Percentiles rank a stretch among this genome's conserved stretches.
Conservation (phyloP, 2,329 filamentous ascomycete species). For the Xylaria arbuscula region DNA sequence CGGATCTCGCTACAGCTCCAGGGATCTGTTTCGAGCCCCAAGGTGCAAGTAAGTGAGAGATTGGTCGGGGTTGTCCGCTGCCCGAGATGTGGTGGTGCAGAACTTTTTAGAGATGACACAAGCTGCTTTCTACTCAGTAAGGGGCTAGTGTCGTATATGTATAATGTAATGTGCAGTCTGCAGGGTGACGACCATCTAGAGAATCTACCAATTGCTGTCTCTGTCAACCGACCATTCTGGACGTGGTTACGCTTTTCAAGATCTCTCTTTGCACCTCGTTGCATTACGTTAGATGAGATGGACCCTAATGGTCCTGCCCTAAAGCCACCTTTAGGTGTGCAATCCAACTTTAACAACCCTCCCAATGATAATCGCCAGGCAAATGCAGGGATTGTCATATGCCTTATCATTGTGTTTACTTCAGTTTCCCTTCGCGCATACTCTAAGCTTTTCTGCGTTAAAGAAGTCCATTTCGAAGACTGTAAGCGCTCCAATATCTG, state of each 20-base stretch:
- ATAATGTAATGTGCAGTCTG: not conserved
- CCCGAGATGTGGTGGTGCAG: not conserved
- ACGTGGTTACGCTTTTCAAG: not conserved
- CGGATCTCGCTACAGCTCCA: not conserved
- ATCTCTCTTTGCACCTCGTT: not conserved
- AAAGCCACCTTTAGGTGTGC: slow-evolving; percentile 1
- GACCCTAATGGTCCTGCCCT: slow-evolving; percentile 9
- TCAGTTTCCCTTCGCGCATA: slow-evolving; percentile 9
- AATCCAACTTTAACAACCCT: slow-evolving; percentile 1
- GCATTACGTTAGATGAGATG: not conserved
- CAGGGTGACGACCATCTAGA: not conserved
- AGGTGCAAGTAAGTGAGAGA: not conserved
- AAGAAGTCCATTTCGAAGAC: slow-evolving; percentile 8
- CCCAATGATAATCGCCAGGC: slow-evolving; percentile 12
- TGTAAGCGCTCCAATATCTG: not conserved
- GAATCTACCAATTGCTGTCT: not conserved
- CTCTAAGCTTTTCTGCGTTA: slow-evolving; percentile 10
- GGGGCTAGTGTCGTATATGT: not conserved
- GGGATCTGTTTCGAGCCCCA: not conserved
- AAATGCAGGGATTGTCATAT: slow-evolving; percentile 12
- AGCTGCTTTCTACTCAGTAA: not conserved
- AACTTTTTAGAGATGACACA: not conserved
- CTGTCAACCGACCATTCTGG: not conserved
- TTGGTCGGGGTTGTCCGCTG: slow-evolving; percentile 7
- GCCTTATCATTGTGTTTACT: slow-evolving; percentile 6